Percentiles rank a stretch among this genome's conserved stretches.
These are phyloP conservation scores for Salix exigua DNA, from an alignment of 345 rosid genomes.

Conservation along the genomic window DNA sequence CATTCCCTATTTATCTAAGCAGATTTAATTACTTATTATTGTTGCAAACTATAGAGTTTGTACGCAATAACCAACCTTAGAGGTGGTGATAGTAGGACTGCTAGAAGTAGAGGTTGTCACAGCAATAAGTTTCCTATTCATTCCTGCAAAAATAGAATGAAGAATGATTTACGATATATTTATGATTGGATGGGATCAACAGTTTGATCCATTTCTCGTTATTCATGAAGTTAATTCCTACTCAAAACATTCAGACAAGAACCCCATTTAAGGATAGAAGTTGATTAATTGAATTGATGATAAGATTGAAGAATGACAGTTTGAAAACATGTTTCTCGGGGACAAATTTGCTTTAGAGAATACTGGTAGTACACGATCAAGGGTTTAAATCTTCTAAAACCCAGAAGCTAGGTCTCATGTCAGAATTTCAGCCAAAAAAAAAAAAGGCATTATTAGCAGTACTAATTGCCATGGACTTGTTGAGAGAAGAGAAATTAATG, in stretches of 20 bases:
- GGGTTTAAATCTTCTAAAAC: slow-evolving; percentile 5
- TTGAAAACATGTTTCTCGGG: background rate
- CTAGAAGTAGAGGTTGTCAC: slow-evolving; percentile 12
- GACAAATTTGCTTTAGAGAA: background rate
- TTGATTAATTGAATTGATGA: no score
- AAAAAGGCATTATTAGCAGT: background rate
- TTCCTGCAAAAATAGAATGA: slow-evolving; percentile 10
- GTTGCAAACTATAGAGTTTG: background rate
- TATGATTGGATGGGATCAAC: background rate
- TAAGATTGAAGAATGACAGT: background rate
- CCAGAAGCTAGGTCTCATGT: background rate
- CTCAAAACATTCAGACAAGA: background rate
- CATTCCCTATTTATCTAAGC: no score
- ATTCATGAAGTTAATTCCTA: background rate
- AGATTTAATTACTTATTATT: no score
- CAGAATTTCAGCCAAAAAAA: background rate
- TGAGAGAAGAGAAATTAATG: slow-evolving; percentile 3
- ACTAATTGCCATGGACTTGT: background rate
- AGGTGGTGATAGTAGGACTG: slow-evolving; percentile 4
- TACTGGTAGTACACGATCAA: background rate
- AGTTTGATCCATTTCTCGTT: background rate
- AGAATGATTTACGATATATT: background rate
- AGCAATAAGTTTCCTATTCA: slow-evolving; percentile 30
- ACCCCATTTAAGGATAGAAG: background rate
- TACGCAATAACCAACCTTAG: slow-evolving; percentile 24